Base-by-base conservation (phyloP, 2,329 filamentous ascomycete genomes). In the Diaporthe ampelina region DNA sequence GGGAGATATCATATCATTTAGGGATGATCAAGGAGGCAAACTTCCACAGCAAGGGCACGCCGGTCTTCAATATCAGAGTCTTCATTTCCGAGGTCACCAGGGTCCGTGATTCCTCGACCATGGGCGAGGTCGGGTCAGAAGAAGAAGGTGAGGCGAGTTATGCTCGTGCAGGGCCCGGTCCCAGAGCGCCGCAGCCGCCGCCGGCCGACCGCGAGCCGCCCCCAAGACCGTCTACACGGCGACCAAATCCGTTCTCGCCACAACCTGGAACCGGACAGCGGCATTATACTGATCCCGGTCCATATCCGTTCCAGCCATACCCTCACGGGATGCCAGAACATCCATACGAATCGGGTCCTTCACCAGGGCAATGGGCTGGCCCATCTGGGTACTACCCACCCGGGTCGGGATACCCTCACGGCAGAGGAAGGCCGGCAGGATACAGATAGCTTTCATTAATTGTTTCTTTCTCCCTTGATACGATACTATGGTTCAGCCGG, bases 81-180 rank as follows among this genome's bases (percentile, higher is more conserved):
- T 77, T 75, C 74, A 71, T 78, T 35, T 79, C 79, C 73, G 77
- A 77, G 11, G n/a, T 73, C 5, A 57, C 43, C 72, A 21, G 59
- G 26, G 50, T 82, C 79, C 37, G 50, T 2, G 54, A 70, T 35
- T 37, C 67, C 21, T 58, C 67, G 8, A 70, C 67, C 40, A 48
- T 70, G 67, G 67, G 52, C 40, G 54, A 70, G 26, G 37, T 35
- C 26, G 67, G 67, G 17, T 32, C 24, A 35, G 37, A 58, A 11
- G 52, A 70, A 29, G 67, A 48, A 29, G 29, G 29, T 5, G 45
- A 70, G 37, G 26, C 17, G 6, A 26, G 19, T 19, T 8, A n/a
- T 17, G 35, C 21, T 15, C 48, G 19, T 21, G 11, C n/a, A 6
- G 43, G 48, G 26, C 54, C 54, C 1, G 11, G 15, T 17, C 67